Evolutionary conservation across 139 green algal genomes (phyloP).

Genomic region (Micromonas pusilla): DNA sequence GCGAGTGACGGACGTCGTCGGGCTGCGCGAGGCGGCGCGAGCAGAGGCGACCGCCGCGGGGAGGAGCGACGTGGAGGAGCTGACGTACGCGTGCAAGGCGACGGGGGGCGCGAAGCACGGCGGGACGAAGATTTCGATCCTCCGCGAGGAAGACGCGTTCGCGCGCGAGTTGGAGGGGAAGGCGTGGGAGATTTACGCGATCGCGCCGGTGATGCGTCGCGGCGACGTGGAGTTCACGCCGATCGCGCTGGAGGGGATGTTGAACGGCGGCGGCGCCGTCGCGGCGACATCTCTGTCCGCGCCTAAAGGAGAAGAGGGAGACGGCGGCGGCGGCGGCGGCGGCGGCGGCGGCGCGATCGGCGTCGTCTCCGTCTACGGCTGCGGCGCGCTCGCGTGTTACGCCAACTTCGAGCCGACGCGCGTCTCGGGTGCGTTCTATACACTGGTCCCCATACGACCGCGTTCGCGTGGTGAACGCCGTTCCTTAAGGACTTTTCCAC

Average conservation of each 20-base stretch:
- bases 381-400: slow-evolving; percentile 7
- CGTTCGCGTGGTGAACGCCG: too few relatives aligned
- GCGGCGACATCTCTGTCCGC: slow-evolving; percentile 17
- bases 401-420: not conserved
- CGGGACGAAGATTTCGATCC: too few relatives aligned
- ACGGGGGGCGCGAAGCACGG: too few relatives aligned
- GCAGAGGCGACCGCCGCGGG: too few relatives aligned
- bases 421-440: too few relatives aligned
- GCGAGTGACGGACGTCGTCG: too few relatives aligned
- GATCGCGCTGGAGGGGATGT: slow-evolving; percentile 63
- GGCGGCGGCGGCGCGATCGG: not conserved
- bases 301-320: not conserved
- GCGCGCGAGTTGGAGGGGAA: slow-evolving; percentile 31
- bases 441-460: too few relatives aligned
- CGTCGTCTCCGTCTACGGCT: not conserved
- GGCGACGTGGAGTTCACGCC: slow-evolving; percentile 44
- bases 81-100: too few relatives aligned
- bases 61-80: too few relatives aligned
- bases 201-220: slow-evolving; percentile 4
- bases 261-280: slow-evolving; percentile 67
- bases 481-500: too few relatives aligned
- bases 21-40: too few relatives aligned
- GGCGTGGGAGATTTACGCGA: slow-evolving; percentile 42
- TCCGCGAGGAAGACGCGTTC: not conserved
- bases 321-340: not conserved